These are phyloP conservation scores for Botrytis medusae DNA, from an alignment of 2,329 filamentous ascomycete species.

Conservation along the genomic window DNA sequence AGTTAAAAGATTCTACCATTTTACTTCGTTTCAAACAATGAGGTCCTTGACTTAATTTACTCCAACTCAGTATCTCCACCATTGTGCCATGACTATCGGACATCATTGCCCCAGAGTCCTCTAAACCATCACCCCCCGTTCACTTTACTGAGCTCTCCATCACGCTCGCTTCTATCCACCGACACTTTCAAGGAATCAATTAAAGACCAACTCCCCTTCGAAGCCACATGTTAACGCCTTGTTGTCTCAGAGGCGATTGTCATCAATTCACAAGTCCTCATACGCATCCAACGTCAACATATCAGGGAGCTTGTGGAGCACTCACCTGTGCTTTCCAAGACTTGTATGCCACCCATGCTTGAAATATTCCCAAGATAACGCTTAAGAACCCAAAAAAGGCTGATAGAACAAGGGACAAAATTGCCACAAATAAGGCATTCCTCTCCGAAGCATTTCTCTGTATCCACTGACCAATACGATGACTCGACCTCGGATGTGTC, in stretches of 20 bases:
- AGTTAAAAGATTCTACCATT: background rate
- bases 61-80: accelerated
- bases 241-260: background rate
- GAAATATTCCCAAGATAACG: background rate
- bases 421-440: background rate
- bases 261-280: background rate
- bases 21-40: background rate
- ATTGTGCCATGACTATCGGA: background rate
- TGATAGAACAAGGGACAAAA: background rate
- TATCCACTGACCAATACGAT: background rate
- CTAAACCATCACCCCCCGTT: background rate
- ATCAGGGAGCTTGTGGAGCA: background rate
- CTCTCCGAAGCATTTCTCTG: background rate
- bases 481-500: background rate
- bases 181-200: background rate
- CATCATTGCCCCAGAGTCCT: background rate
- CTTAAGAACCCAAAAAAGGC: background rate
- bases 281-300: background rate
- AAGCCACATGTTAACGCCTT: background rate
- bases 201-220: background rate
- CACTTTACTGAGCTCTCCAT: background rate
- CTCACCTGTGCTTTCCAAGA: background rate
- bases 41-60: background rate
- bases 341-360: background rate
- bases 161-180: background rate